phyloP scores from a whole-genome alignment of 352 stramenopile genomes.

The Elongisporangium prolatum region DNA sequence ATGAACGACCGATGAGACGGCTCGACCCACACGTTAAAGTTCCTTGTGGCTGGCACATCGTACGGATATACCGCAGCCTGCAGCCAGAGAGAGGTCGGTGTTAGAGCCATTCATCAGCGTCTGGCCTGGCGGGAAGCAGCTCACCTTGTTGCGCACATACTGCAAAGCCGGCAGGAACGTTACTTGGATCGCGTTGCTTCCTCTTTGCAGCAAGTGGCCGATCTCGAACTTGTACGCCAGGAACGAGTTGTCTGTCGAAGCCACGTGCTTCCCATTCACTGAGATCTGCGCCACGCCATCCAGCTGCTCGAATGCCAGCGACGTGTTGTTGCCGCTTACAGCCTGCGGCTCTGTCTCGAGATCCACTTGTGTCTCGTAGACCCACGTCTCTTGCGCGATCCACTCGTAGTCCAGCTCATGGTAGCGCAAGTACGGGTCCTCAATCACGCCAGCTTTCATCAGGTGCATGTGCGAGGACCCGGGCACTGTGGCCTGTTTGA shows the following conservation, averaged over 20 bases:
- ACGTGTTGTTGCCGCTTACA: conserved; percentile 1
- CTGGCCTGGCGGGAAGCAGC: background rate
- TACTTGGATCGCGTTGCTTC: conserved; percentile 49
- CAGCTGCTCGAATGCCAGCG: conserved; percentile 60
- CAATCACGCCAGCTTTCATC: conserved; percentile 49
- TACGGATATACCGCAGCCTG: conserved; percentile 68
- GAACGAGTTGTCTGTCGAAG: conserved; percentile 59
- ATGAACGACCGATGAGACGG: conserved; percentile 74
- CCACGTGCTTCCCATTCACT: conserved; percentile 58
- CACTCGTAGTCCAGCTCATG: conserved; percentile 69
- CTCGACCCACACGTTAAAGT: conserved; percentile 80
- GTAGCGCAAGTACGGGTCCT: conserved; percentile 62
- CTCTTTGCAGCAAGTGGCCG: conserved; percentile 8
- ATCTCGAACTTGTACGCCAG: conserved; percentile 49
- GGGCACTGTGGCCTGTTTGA: conserved; percentile 48
- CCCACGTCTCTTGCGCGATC: conserved; percentile 66
- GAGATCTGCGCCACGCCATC: conserved; percentile 61
- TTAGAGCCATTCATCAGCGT: background rate
- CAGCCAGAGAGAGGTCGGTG: background rate
- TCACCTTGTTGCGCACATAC: conserved; percentile 42
- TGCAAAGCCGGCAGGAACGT: conserved; percentile 48
- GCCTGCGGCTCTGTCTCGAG: conserved; percentile 9
- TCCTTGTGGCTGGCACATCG: conserved; percentile 64
- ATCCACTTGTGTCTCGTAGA: conserved; percentile 54
- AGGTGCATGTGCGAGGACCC: conserved; percentile 75